Base-by-base conservation (phyloP, 805 yeast genomes). In the Kodamaea hsintzibuensis region DNA sequence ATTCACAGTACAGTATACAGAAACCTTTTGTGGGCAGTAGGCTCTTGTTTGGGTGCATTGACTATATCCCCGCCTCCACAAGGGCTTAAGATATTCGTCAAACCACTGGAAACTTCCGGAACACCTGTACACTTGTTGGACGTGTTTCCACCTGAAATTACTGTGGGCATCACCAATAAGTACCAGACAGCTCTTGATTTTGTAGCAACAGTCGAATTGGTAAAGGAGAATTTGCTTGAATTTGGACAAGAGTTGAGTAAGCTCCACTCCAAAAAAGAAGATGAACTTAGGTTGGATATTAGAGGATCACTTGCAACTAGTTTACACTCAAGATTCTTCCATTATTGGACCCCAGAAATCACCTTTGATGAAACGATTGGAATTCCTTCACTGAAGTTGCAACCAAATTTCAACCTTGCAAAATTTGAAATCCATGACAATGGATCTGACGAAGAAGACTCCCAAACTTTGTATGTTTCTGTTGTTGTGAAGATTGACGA, bases 121-220 rank as follows among this genome's bases (percentile, higher is more conserved):
- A 56, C 49, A 2, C 60, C 55, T 4, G 51, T 60, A 2, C 73
- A 71, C 52, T 52, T 67, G 22, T 53, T 64, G 25, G 66, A 69
- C 47, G 55, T 66, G 1, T 54, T 52, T 16, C 67, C 70, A 2
- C 73, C 74, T 1, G 63, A 59, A 18, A n/a, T 72, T 7, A 47
- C 55, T 1, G 56, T 70, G 7, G 56, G 60, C 37, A 55, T 69
- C 27, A 43, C 56, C 10, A 60, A 69, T 46, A 60, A 60, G 5
- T 45, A 61, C 3, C 10, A 50, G 7, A 63, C 71, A 6, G 59
- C 61, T 3, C 48, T 72, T 45, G 70, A 68, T 45, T 62, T 71
- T 50, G 51, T 58, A 12, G 54, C 64, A 35, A 57, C 61, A n/a
- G 51, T 71, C 47, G 13, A 30, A 9, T 46, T 71, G 35, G 56